These are phyloP conservation scores for Colletotrichum chlorophyti DNA, from an alignment of 2,329 filamentous ascomycete genomes.

Conservation along the genomic window DNA sequence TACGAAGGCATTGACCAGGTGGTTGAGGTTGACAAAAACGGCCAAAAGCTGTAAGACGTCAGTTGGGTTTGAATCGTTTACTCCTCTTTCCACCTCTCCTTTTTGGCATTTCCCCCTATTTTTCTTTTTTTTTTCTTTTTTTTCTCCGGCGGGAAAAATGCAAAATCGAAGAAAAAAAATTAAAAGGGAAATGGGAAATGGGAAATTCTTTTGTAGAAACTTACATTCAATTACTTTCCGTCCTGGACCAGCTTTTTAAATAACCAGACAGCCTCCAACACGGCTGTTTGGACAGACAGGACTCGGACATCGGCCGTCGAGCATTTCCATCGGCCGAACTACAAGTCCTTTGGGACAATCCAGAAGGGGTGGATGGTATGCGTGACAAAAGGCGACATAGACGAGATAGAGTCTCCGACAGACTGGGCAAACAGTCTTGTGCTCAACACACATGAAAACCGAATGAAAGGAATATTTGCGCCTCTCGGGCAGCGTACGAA, in stretches of 20 bases:
- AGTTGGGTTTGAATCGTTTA: neutral
- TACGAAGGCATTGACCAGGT: constrained; percentile 91
- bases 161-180: too few species aligned
- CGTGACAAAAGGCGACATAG: constrained; percentile 63
- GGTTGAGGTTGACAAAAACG: constrained; percentile 70
- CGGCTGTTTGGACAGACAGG: constrained; percentile 65
- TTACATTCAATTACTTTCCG: neutral
- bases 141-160: too few species aligned
- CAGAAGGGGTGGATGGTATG: constrained; percentile 56
- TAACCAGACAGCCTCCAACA: constrained; percentile 61
- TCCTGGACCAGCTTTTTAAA: constrained; percentile 41
- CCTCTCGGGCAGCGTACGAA: constrained; percentile 8
- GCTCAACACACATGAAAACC: constrained; percentile 66
- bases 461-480: constrained; percentile 6
- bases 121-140: neutral
- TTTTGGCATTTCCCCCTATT: neutral
- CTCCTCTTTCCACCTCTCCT: constrained; percentile 17
- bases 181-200: too few species aligned
- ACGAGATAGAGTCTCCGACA: constrained; percentile 66
- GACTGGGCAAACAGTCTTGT: constrained; percentile 63
- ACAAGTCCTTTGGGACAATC: constrained; percentile 53
- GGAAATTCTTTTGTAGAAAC: constrained; percentile 32
- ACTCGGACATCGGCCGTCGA: constrained; percentile 62
- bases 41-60: constrained; percentile 56
- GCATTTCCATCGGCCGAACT: constrained; percentile 52